Evolutionary conservation across 2,329 filamentous ascomycete genomes (phyloP).

Genomic region (Fusarium sp.): DNA sequence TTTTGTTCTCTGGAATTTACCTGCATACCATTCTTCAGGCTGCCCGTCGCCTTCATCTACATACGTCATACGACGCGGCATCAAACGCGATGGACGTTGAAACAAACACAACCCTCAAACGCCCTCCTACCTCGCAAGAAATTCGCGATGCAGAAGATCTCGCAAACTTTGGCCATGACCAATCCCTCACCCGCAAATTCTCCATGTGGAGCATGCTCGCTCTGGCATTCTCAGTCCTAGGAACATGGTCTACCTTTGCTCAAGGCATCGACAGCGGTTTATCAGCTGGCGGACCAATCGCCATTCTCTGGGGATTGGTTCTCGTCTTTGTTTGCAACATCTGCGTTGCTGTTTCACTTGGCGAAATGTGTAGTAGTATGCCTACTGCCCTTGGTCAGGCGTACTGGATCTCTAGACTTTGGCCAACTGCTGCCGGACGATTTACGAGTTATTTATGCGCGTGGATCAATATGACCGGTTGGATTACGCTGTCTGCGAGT

Average conservation of each 20-base stretch:
- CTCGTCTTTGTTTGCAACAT: constrained; percentile 65
- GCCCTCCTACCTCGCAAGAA: constrained; percentile 43
- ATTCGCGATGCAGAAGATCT: constrained; percentile 55
- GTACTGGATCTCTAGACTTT: constrained; percentile 61
- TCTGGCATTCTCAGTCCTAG: constrained; percentile 67
- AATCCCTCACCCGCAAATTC: constrained; percentile 60
- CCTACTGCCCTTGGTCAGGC: constrained; percentile 70
- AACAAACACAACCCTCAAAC: constrained; percentile 42
- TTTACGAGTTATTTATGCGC: constrained; percentile 68
- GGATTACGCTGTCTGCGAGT: constrained; percentile 68
- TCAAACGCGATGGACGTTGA: constrained; percentile 45
- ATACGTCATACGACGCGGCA: constrained; percentile 37
- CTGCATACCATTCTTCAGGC: constrained; percentile 1
- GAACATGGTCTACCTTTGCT: constrained; percentile 69
- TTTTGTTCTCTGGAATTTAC: too few relatives aligned
- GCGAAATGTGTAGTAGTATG: constrained; percentile 68
- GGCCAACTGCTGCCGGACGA: constrained; percentile 56
- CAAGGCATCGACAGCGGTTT: constrained; percentile 62
- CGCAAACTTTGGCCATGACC: constrained; percentile 55
- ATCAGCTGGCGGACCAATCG: constrained; percentile 64
- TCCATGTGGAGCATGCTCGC: constrained; percentile 67
- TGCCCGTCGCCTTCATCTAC: constrained; percentile 37
- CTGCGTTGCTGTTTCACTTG: constrained; percentile 66
- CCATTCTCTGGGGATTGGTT: constrained; percentile 66
- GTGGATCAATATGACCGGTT: constrained; percentile 71